Evolutionary conservation across 148 eudicot genomes (phyloP).

Genomic region (Limonium bicolor): DNA sequence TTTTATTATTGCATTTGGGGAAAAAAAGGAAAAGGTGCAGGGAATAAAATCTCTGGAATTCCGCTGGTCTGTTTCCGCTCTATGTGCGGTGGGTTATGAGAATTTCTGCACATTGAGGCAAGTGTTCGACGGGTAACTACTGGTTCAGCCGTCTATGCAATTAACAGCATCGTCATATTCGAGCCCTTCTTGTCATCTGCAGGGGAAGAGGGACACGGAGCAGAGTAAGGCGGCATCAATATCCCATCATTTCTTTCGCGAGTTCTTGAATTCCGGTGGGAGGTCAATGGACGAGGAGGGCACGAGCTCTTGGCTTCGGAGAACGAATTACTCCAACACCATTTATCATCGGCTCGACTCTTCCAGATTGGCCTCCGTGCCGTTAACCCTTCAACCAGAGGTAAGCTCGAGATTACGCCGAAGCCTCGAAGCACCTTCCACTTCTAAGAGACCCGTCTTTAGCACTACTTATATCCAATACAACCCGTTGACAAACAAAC

Average conservation of each 20-base stretch:
- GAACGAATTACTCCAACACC: slow-evolving; percentile 79
- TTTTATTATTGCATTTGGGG: too few species aligned
- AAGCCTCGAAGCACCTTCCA: slow-evolving; percentile 12
- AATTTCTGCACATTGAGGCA: slow-evolving; percentile 9
- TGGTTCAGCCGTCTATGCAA: slow-evolving; percentile 3
- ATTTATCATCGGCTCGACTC: slow-evolving; percentile 62
- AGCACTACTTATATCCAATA: slow-evolving; percentile 15
- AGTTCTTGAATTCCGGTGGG: slow-evolving; percentile 9
- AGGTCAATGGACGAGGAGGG: slow-evolving; percentile 51
- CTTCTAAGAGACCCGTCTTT: slow-evolving; percentile 10
- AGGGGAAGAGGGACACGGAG: background rate
- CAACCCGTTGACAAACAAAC: slow-evolving; percentile 34
- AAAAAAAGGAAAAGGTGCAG: too few species aligned
- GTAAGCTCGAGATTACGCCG: slow-evolving; percentile 20
- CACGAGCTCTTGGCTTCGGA: slow-evolving; percentile 66
- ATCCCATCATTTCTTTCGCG: background rate
- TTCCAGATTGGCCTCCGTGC: slow-evolving; percentile 30
- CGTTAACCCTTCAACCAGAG: slow-evolving; percentile 17
- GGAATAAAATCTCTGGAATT: too few species aligned
- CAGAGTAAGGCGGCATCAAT: background rate
- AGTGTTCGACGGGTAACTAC: slow-evolving; percentile 8
- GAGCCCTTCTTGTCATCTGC: background rate
- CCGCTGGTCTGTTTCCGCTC: too few species aligned
- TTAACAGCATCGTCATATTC: slow-evolving; percentile 1
- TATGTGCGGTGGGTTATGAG: slow-evolving; percentile 20